Evolutionary conservation across 371 early-diverging fungal genomes (phyloP).

Genomic region (Neoconidiobolus thromboides): DNA sequence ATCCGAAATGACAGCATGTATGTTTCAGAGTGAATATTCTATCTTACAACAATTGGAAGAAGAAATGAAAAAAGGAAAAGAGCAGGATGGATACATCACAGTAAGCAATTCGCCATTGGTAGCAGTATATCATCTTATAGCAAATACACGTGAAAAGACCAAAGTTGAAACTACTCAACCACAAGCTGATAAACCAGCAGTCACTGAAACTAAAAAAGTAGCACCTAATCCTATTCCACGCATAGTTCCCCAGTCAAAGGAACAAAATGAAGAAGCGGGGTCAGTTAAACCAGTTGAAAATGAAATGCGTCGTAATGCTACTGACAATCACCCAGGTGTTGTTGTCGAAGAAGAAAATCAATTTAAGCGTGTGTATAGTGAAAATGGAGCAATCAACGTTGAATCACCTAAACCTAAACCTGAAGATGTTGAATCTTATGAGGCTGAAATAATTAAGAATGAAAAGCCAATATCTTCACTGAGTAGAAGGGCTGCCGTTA

Average conservation of each 20-base stretch:
- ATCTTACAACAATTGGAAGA: constrained; percentile 3
- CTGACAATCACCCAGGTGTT: background rate
- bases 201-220: background rate
- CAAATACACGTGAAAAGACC: background rate
- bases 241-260: background rate
- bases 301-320: constrained; percentile 1
- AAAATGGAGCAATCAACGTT: background rate
- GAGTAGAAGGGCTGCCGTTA: background rate
- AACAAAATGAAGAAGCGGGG: background rate
- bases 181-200: background rate
- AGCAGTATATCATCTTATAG: constrained; percentile 5
- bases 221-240: background rate
- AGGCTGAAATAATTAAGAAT: too few species aligned
- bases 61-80: constrained; percentile 3
- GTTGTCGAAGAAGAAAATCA: background rate
- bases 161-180: background rate
- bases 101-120: constrained; percentile 3
- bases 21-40: constrained; percentile 4
- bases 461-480: too few species aligned
- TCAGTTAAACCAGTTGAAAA: background rate
- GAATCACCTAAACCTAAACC: too few species aligned
- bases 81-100: background rate
- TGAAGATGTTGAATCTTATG: too few species aligned
- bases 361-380: background rate
- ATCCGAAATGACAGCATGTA: constrained; percentile 5